Evolutionary conservation across 306 rosid genomes (phyloP).

Genomic region (Begonia loranthoides): DNA sequence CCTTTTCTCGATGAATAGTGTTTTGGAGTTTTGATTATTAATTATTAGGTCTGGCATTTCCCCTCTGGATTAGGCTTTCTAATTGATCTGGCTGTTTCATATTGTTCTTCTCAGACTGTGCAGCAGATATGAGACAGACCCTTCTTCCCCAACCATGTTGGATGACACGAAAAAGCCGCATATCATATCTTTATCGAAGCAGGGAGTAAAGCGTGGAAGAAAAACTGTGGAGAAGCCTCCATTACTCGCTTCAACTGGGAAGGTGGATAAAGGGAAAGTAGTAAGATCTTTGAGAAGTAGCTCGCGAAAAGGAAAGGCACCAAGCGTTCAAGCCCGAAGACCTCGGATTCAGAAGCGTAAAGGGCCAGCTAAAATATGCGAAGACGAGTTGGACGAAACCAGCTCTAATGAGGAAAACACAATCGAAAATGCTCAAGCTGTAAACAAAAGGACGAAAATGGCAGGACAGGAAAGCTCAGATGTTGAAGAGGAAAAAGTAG

Average conservation of each 20-base stretch:
- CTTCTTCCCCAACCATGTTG: conserved; percentile 3
- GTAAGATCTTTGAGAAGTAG: conserved; percentile 53
- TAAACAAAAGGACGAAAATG: conserved; percentile 11
- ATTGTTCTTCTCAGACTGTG: conserved; percentile 5
- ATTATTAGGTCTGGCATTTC: too few relatives aligned
- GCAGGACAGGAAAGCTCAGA: conserved; percentile 11
- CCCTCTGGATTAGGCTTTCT: too few relatives aligned
- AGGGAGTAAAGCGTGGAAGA: conserved; percentile 17
- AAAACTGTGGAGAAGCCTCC: conserved; percentile 17
- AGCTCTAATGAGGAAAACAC: conserved; percentile 22
- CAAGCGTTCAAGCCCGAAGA: conserved; percentile 33
- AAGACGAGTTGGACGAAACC: conserved; percentile 46
- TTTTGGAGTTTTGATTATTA: too few relatives aligned
- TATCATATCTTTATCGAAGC: conserved; percentile 11
- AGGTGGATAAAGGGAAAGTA: conserved; percentile 37
- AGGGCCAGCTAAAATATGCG: conserved; percentile 53
- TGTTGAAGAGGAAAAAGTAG: conserved; percentile 10
- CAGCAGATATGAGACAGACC: conserved; percentile 33
- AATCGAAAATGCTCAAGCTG: conserved; percentile 14
- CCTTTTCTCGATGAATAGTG: too few relatives aligned
- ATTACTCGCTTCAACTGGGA: conserved; percentile 19
- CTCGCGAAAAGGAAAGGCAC: conserved; percentile 22
- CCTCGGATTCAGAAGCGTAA: conserved; percentile 21
- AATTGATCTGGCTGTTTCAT: not conserved
- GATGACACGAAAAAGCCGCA: conserved; percentile 15